These are phyloP conservation scores for Paralagenidium karlingii DNA, from an alignment of 352 stramenopile species.

Conservation along the genomic window DNA sequence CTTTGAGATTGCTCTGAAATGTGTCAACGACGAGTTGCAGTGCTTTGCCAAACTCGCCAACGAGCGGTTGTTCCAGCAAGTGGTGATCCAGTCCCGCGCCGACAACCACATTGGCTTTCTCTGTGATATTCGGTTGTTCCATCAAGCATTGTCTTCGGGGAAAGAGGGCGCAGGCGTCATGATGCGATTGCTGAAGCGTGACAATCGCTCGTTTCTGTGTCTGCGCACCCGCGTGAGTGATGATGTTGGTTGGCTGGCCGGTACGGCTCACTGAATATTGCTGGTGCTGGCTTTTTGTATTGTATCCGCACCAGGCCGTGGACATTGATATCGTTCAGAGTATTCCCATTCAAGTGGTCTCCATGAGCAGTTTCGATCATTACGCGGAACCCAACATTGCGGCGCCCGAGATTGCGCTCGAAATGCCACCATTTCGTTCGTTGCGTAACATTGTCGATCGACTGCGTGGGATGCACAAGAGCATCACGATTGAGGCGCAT, in stretches of 20 bases:
- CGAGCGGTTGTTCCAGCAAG: conserved; percentile 56
- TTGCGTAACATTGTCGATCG: conserved; percentile 60
- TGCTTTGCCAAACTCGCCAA: conserved; percentile 58
- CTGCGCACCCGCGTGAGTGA: conserved; percentile 33
- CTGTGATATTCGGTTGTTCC: conserved; percentile 61
- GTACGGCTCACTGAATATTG: too few relatives aligned
- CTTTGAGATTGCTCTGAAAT: conserved; percentile 50
- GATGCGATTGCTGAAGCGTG: conserved; percentile 70
- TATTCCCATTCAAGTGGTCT: conserved; percentile 66
- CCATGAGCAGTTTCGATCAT: conserved; percentile 59
- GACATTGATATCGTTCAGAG: conserved; percentile 82
- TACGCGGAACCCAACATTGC: conserved; percentile 67
- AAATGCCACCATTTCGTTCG: conserved; percentile 57
- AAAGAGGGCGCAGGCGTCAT: conserved; percentile 70
- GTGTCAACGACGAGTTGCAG: conserved; percentile 48
- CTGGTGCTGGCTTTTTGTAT: neutral
- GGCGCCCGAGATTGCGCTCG: conserved; percentile 61
- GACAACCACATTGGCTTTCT: conserved; percentile 74
- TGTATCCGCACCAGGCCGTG: conserved; percentile 29
- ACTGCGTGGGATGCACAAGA: conserved; percentile 62
- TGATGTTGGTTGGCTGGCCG: too few relatives aligned
- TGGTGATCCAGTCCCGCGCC: conserved; percentile 53
- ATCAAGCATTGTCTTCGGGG: conserved; percentile 56
- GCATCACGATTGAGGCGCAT: conserved; percentile 63
- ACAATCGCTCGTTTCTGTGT: conserved; percentile 60